Conservation (phyloP, 352 stramenopile species). For the Phytophthora pini region DNA sequence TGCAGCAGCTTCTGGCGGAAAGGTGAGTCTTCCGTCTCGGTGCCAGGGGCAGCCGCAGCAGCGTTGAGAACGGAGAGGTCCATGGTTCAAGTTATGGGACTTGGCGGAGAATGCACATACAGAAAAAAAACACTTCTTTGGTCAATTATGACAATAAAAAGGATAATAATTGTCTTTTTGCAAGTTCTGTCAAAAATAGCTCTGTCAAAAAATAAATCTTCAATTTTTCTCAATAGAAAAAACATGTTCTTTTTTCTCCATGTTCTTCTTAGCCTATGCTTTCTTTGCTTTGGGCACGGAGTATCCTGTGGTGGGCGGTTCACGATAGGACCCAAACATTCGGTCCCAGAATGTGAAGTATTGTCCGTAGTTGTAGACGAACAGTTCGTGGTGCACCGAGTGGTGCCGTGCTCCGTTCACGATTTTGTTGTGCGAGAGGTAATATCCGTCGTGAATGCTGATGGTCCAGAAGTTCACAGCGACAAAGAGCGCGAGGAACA, state of each 20-base stretch:
- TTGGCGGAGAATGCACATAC: not conserved
- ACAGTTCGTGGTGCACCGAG: constrained; percentile 68
- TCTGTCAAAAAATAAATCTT: too few species aligned
- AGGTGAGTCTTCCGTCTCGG: constrained; percentile 17
- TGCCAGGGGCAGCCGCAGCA: constrained; percentile 36
- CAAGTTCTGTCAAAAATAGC: too few species aligned
- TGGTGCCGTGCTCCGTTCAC: constrained; percentile 76
- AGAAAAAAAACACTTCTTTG: too few species aligned
- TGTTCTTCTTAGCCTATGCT: constrained; percentile 6
- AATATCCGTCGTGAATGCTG: constrained; percentile 74
- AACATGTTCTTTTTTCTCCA: not conserved
- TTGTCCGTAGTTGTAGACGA: constrained; percentile 80
- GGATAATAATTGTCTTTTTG: too few species aligned
- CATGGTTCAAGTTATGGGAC: constrained; percentile 14
- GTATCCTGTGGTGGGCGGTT: constrained; percentile 37
- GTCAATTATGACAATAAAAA: too few species aligned
- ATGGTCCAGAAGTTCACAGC: constrained; percentile 84
- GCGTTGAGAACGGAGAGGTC: constrained; percentile 51
- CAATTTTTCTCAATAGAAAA: too few species aligned
- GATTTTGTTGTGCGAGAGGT: constrained; percentile 63
- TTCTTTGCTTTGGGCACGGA: constrained; percentile 28
- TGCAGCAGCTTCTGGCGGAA: constrained; percentile 58
- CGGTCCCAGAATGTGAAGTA: constrained; percentile 84
- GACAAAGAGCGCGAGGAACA: constrained; percentile 68
- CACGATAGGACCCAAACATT: constrained; percentile 66